A percentile compares a stretch with the other conserved stretches of the same genome.
Conservation (phyloP, 73 alveolate species). For the Paramecium biaurelia region DNA sequence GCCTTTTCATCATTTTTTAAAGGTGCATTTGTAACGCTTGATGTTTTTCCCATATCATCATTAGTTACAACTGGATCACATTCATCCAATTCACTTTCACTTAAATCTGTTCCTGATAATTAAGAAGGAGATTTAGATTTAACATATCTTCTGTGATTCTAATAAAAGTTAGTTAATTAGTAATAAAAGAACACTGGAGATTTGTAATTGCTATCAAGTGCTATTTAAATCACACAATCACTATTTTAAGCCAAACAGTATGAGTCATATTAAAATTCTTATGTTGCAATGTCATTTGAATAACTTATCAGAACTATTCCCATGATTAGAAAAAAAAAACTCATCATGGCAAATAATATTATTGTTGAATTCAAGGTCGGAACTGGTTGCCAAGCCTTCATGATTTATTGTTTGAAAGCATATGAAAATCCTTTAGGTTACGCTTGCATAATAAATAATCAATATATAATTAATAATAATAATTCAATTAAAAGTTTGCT, state of each 20-base stretch:
- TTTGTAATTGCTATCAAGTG: constrained; percentile 65
- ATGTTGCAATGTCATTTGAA: constrained; percentile 53
- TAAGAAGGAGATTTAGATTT: constrained; percentile 75
- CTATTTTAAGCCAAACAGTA: not conserved
- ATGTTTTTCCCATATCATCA: constrained; percentile 5
- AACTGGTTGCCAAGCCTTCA: constrained; percentile 62
- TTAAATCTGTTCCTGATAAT: constrained; percentile 72
- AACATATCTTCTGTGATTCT: constrained; percentile 86
- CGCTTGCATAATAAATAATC: not conserved
- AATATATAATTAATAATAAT: not conserved
- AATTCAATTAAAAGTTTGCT: not conserved
- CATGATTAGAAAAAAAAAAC: constrained; percentile 69
- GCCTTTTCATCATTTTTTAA: constrained; percentile 61
- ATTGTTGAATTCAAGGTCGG: constrained; percentile 58
- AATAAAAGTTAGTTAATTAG: constrained; percentile 77
- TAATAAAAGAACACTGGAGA: constrained; percentile 77
- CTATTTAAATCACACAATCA: not conserved
- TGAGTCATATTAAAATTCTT: constrained; percentile 68
- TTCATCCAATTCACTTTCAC: constrained; percentile 59
- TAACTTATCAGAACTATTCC: constrained; percentile 72
- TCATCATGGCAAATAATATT: constrained; percentile 59
- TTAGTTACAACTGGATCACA: constrained; percentile 65
- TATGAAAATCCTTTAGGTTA: constrained; percentile 6
- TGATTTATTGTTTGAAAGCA: constrained; percentile 12
- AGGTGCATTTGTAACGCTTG: not conserved